Percentiles rank a stretch among this genome's conserved stretches.
Evolutionary conservation across 768 basidiomycete genomes (phyloP).

Genomic region (Leccinum arenicola): DNA sequence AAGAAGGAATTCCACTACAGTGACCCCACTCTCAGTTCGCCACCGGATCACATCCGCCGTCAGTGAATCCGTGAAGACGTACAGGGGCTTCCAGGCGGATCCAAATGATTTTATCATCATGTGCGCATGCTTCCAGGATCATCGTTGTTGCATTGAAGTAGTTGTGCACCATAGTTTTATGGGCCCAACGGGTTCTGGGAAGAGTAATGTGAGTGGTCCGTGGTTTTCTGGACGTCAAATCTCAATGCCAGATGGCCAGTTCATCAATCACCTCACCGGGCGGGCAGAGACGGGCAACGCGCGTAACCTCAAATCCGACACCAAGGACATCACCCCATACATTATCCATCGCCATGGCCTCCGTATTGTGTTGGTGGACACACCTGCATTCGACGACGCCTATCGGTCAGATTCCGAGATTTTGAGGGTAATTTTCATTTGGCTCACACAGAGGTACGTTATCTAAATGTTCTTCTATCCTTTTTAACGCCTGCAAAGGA

Average conservation of each 20-base stretch:
- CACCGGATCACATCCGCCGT: too few relatives aligned
- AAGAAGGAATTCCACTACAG: too few relatives aligned
- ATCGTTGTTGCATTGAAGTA: too few relatives aligned
- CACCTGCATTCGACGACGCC: conserved; percentile 19
- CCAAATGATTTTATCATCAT: too few relatives aligned
- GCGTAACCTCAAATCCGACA: conserved; percentile 10
- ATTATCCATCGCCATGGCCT: neutral
- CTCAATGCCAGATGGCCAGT: neutral
- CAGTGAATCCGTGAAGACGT: too few relatives aligned
- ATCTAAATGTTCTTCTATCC: neutral
- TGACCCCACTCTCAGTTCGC: too few relatives aligned
- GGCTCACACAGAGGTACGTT: conserved; percentile 19
- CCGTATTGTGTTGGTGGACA: conserved; percentile 20
- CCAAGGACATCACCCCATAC: conserved; percentile 6
- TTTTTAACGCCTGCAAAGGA: neutral
- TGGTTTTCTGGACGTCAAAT: neutral
- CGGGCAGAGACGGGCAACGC: neutral
- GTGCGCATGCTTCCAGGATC: too few relatives aligned
- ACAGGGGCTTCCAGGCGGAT: too few relatives aligned
- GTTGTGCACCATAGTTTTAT: conserved; percentile 10
- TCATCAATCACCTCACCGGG: conserved; percentile 15
- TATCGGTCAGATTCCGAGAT: conserved; percentile 14
- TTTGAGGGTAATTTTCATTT: conserved; percentile 8
- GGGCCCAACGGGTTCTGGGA: conserved; percentile 27
- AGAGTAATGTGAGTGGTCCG: conserved; percentile 18